Base-by-base conservation (phyloP, 1,139 yeast genomes). In the Taiozyma sp. region DNA sequence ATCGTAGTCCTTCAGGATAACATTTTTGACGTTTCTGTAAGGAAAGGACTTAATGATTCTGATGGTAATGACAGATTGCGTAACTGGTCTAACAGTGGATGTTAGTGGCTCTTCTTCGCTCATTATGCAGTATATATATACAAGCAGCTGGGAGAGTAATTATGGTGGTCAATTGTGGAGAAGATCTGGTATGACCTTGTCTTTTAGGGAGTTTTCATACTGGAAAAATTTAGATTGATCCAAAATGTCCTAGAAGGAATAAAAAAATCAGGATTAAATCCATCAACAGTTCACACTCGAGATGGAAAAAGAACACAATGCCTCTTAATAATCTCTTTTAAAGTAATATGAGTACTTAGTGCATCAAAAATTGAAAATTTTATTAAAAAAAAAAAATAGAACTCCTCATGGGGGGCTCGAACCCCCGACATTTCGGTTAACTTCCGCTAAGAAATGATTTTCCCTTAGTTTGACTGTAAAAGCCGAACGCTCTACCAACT, bases 41-140 rank as follows among this genome's bases (percentile, higher is more conserved):
- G 96, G 95, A 65, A 93, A 93, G 0, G 97, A 90, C 66, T 92
- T 92, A 65, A 93, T 80, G 30, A 93, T 81, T 49, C 99, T 80
- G 12, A 95, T 76, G 0, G 99, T 93, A 45, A 93, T 68, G 22
- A 90, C 80, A 0, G 96, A 84, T 65, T 63, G 65, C 4, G 71
- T 57, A 10, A 70, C 54, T 10, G 69, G 69, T 46, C 63, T 68
- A 8, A 69, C 65, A 7, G 67, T 65, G 5, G 71, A 67, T 3
- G 72, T 70, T 24, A 71, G 54, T 8, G 75, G 75, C 53, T 71
- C 74, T 34, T 45, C 56, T 19, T 55, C 55, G 16, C 54, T 39
- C 61, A 59, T 58, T 27, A 2, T 46, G 36, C 8, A 10, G 19
- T 39, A 40, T 29, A 7, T 19, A 24, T 24, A 24, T 24, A n/a